These are phyloP conservation scores for Saccharomycopsis selenospora DNA, from an alignment of 805 yeast genomes.

Conservation along the genomic window DNA sequence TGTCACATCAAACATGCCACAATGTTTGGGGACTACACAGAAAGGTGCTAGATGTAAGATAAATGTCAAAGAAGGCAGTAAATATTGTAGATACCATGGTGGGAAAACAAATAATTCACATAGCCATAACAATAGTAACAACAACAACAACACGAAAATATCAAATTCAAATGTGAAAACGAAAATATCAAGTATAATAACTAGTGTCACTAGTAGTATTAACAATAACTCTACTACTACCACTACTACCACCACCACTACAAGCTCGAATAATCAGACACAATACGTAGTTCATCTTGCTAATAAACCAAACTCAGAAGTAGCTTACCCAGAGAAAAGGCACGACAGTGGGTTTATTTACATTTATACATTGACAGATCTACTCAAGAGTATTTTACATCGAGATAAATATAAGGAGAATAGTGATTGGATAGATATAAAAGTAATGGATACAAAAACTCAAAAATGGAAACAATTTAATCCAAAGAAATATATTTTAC, in stretches of 20 bases:
- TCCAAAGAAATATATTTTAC: slow-evolving; percentile 33
- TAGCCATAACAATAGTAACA: background rate
- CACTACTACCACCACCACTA: slow-evolving; percentile 6
- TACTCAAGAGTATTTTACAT: slow-evolving; percentile 27
- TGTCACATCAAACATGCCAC: slow-evolving; percentile 23
- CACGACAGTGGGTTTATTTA: slow-evolving; percentile 37
- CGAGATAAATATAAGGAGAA: slow-evolving; percentile 19
- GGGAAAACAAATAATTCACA: slow-evolving; percentile 15
- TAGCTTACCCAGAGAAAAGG: background rate
- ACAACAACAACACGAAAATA: background rate
- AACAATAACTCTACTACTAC: background rate
- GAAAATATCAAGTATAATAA: background rate
- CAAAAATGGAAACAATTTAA: slow-evolving; percentile 30
- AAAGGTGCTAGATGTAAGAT: slow-evolving; percentile 37
- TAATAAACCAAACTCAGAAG: background rate
- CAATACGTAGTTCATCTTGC: background rate
- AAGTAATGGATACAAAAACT: slow-evolving; percentile 26
- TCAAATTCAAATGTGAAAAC: background rate
- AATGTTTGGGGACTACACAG: slow-evolving; percentile 37
- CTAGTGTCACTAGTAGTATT: background rate
- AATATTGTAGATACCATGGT: slow-evolving; percentile 33
- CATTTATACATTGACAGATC: slow-evolving; percentile 40
- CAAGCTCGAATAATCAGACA: background rate
- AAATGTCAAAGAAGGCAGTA: slow-evolving; percentile 18
- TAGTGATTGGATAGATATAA: slow-evolving; percentile 35